These are phyloP conservation scores for Aspergillus pseudotamarii DNA, from an alignment of 2,329 filamentous ascomycete species.

Conservation along the genomic window DNA sequence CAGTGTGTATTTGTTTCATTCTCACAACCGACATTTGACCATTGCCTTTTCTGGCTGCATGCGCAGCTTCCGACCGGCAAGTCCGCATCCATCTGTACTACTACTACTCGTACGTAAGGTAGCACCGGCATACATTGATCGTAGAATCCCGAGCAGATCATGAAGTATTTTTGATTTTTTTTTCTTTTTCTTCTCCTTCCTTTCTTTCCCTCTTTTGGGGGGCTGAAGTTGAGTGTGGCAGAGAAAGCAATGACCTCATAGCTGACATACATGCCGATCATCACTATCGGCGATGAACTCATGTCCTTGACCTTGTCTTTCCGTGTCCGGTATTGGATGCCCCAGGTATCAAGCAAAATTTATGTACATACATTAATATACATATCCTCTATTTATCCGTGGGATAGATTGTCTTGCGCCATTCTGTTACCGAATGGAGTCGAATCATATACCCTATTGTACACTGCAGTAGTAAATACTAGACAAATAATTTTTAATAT, in stretches of 20 bases:
- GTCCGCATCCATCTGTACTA: constrained; percentile 11
- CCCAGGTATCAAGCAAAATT: constrained; percentile 8
- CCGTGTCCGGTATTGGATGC: neutral
- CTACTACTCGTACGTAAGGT: neutral
- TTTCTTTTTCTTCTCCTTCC: neutral
- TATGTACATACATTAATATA: constrained; percentile 7
- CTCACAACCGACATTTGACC: constrained; percentile 1
- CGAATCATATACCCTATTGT: neutral
- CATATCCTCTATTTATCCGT: neutral
- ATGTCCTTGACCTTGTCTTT: constrained; percentile 4
- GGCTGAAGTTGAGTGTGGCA: neutral
- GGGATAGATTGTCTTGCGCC: neutral
- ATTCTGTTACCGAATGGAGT: neutral
- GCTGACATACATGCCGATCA: constrained; percentile 3
- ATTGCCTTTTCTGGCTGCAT: constrained; percentile 29
- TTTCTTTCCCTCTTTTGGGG: too few relatives aligned
- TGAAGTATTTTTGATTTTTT: neutral
- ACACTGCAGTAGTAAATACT: neutral
- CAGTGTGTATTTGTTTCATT: neutral
- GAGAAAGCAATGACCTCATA: neutral
- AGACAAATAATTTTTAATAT: neutral
- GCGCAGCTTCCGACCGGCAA: constrained; percentile 18
- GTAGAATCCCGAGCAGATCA: neutral
- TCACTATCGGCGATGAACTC: constrained; percentile 1
- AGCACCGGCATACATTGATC: constrained; percentile 6